Base-by-base conservation (phyloP, 2,329 filamentous ascomycete genomes). In the Aphanoascus verrucosus region DNA sequence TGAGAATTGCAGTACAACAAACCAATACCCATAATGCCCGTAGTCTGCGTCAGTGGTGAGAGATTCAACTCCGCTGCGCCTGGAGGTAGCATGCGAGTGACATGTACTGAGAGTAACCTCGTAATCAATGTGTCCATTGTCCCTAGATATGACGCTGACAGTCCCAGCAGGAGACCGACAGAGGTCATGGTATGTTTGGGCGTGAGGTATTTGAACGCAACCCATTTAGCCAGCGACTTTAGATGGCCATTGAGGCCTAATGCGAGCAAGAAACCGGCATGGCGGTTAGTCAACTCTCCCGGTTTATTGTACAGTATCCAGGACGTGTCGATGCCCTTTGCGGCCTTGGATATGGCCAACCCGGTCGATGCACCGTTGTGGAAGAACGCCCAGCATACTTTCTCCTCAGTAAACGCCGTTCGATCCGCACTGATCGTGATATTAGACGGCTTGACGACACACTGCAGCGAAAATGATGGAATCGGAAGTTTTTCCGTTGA, bases 291-390 rank as follows among this genome's bases (percentile, higher is more conserved):
- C 12, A 96, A 77, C 51, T 98, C 93, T 37, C 82, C 79, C 0
- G 93, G 91, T 66, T 95, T 96, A 73, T 98, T 98, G 76, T 94
- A 98, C 34, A 96, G 78, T 60, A 98, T 96, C 94, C 94, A 98
- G 0, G 91, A 97, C 0, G 90, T 96, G 65, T 98, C 93, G 58
- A 98, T 97, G 3, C 91, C 91, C 63, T 88, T 88, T 2, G 90
- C 91, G 53, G 88, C 80, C 11, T 84, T 85, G 5, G 93, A 95
- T 49, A 98, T 94, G 54, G 89, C 87, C 23, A 98, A 73, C 2
- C 93, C 93, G 20, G 87, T 88, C n/a, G 91, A 86, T 31, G 94
- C 91, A 5, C 93, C 93, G 55, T 94, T 88, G 66, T 98, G 93
- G 70, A 98, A 98, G 70, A 96, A 98, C 0, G 91, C 90, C 93